Conservation (phyloP, 805 yeast species). For the Yamadazyma kitorensis region DNA sequence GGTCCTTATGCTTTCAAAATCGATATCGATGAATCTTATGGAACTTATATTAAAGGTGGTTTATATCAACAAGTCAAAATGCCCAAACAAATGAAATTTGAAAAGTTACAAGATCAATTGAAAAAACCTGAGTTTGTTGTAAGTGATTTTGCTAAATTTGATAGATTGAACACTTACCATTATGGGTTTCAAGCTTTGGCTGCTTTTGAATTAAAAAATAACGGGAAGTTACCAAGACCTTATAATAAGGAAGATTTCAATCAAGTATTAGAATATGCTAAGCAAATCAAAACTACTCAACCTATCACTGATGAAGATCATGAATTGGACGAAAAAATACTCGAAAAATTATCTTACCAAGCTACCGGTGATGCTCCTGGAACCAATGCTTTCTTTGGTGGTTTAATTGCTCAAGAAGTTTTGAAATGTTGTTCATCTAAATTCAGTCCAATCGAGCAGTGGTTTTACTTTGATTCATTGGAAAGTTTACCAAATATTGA, state of each 20-base stretch:
- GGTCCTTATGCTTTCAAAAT: slow-evolving; percentile 95
- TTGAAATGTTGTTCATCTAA: slow-evolving; percentile 94
- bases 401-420: slow-evolving; percentile 94
- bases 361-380: slow-evolving; percentile 93
- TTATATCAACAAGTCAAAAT: slow-evolving; percentile 88
- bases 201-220: slow-evolving; percentile 61
- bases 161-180: slow-evolving; percentile 87
- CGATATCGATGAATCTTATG: slow-evolving; percentile 49
- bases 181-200: slow-evolving; percentile 89
- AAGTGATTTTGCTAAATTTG: slow-evolving; percentile 93
- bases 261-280: slow-evolving; percentile 58
- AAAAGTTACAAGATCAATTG: slow-evolving; percentile 63
- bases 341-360: slow-evolving; percentile 75
- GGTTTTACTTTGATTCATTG: slow-evolving; percentile 88
- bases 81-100: slow-evolving; percentile 63
- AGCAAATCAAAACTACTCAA: slow-evolving; percentile 54
- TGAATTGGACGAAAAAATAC: slow-evolving; percentile 58
- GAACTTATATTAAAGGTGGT: slow-evolving; percentile 78
- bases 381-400: slow-evolving; percentile 86
- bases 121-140: slow-evolving; percentile 71
- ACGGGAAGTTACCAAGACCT: slow-evolving; percentile 73
- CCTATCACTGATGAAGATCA: slow-evolving; percentile 55
- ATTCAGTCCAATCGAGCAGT: slow-evolving; percentile 90
- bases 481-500: slow-evolving; percentile 77
- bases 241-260: slow-evolving; percentile 70